Percentiles rank a stretch among this genome's conserved stretches.
Conservation (phyloP, 192 early-diverging fungal species). For the Backusella tuberculispora region DNA sequence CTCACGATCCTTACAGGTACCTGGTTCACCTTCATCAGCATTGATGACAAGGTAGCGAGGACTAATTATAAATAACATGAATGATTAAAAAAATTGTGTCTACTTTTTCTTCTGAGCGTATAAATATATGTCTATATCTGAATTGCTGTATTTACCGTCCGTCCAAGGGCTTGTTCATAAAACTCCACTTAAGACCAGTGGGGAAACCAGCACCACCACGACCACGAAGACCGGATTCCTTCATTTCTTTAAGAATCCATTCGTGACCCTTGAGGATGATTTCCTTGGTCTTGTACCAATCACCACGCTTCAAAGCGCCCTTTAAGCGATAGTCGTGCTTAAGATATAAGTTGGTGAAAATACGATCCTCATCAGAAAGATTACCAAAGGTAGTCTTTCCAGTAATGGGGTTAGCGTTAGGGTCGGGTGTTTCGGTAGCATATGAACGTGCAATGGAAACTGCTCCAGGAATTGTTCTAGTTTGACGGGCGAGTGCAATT, state of each 20-base stretch:
- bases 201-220: conserved; percentile 99
- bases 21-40: conserved; percentile 98
- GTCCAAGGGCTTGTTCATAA: conserved; percentile 95
- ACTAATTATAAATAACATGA: conserved; percentile 38
- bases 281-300: conserved; percentile 99
- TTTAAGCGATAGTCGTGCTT: conserved; percentile 89
- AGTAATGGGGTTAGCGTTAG: conserved; percentile 47
- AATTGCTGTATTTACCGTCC: conserved; percentile 54
- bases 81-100: not conserved
- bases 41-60: conserved; percentile 97
- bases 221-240: conserved; percentile 89
- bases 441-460: conserved; percentile 40
- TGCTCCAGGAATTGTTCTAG: conserved; percentile 38
- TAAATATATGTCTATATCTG: not conserved
- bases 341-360: conserved; percentile 97
- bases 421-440: conserved; percentile 43
- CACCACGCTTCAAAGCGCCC: conserved; percentile 92
- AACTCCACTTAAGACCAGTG: conserved; percentile 97
- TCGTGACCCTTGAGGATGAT: conserved; percentile 93
- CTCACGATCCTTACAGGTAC: conserved; percentile 98
- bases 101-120: not conserved
- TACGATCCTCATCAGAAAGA: conserved; percentile 91
- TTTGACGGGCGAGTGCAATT: conserved; percentile 26
- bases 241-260: conserved; percentile 98
- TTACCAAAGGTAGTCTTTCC: conserved; percentile 60